These are phyloP conservation scores for Boletus vinaceobasis DNA, from an alignment of 768 basidiomycete genomes.

Conservation along the genomic window DNA sequence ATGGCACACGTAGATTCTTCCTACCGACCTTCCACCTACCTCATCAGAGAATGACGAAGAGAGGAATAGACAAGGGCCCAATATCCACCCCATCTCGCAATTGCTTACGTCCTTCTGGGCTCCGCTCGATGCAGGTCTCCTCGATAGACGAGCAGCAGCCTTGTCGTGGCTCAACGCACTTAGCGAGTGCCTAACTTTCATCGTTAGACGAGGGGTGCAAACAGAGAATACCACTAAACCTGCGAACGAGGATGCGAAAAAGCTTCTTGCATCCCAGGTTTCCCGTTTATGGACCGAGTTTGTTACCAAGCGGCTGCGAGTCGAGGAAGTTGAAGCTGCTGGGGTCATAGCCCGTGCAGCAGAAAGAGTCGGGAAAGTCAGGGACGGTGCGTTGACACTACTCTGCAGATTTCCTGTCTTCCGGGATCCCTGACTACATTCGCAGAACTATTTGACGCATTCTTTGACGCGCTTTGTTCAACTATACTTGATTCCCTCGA, in stretches of 20 bases:
- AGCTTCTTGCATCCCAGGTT: slow-evolving; percentile 46
- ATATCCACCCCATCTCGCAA: slow-evolving; percentile 36
- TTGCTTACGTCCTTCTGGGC: slow-evolving; percentile 82
- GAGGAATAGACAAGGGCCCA: not conserved
- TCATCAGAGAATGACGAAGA: not conserved
- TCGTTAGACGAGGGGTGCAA: slow-evolving; percentile 35
- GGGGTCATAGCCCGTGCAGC: slow-evolving; percentile 43
- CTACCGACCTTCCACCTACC: slow-evolving; percentile 9
- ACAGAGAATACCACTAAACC: slow-evolving; percentile 1
- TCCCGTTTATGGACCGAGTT: slow-evolving; percentile 49
- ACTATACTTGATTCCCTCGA: slow-evolving; percentile 4
- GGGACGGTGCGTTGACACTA: slow-evolving; percentile 37
- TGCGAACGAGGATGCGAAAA: slow-evolving; percentile 3
- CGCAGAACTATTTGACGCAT: slow-evolving; percentile 45
- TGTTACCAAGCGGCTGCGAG: slow-evolving; percentile 40
- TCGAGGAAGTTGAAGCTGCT: slow-evolving; percentile 44
- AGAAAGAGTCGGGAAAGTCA: slow-evolving; percentile 38
- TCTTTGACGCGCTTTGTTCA: slow-evolving; percentile 44
- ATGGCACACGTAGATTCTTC: slow-evolving; percentile 18
- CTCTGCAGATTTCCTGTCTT: slow-evolving; percentile 23
- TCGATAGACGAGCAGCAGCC: slow-evolving; percentile 18
- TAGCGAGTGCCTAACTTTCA: slow-evolving; percentile 66
- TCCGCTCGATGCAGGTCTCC: slow-evolving; percentile 50
- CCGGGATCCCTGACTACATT: slow-evolving; percentile 4
- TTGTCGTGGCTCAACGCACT: slow-evolving; percentile 68